Base-by-base conservation (phyloP, 108 stramenopile species). In the Conticribra guillardii region DNA sequence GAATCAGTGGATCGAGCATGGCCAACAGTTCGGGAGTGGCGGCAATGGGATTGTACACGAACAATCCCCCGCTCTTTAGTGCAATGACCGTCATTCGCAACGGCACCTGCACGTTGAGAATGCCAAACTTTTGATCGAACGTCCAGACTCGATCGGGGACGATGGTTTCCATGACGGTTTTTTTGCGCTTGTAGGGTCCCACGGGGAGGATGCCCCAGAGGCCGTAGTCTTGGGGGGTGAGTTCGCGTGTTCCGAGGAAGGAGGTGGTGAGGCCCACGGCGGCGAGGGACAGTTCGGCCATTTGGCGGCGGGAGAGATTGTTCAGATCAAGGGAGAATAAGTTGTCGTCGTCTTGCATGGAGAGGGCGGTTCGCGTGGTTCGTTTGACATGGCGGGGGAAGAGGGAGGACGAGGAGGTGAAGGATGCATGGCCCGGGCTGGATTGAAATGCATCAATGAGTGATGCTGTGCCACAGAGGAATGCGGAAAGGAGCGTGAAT, bases 111-210 rank as follows among this genome's bases (percentile, higher is more conserved):
- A 98, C 97, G 70, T 97, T 88, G 3, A 98, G 60, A 68, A 97
- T 92, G 4, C 97, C 97, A 74, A 94, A 92, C 51, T 94, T 95
- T 79, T 98, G 97, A 62, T 98, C 97, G 32, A 96, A 82, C 4
- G 97, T 97, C 96, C 96, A 98, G 3, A 98, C 76, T 71, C 76
- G 60, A 14, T 77, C 82, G 2, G 87, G 83, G 0, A 97, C 87
- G 55, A 97, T 81, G 9, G 87, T 82, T 62, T 94, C 79, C 64
- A 82, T 57, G 0, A 96, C 61, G 11, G 97, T 96, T 67, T 88
- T 86, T 70, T 95, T 96, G 49, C 73, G 56, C 66, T 94, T 93
- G 91, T 96, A 97, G 1, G 96, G 85, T 1, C 91, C 96, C 31
- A 96, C 90, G 15, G 95, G 96, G 4, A 96, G 76, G 4, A 97